Conservation (phyloP, 306 rosid genomes). For the Crataegus laevigata region DNA sequence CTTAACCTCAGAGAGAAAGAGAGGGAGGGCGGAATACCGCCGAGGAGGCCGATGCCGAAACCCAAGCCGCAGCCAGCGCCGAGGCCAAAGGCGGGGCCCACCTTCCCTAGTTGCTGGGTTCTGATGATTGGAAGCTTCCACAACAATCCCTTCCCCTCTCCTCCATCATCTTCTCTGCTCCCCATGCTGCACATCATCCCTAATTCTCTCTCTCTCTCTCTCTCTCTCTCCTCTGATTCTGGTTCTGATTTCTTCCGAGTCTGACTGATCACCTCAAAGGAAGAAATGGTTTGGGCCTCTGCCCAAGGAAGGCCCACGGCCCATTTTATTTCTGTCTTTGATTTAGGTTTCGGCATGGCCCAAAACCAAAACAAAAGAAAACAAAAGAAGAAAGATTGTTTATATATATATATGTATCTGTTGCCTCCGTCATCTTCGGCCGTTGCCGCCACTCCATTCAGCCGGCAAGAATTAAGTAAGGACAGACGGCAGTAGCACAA, state of each 20-base stretch:
- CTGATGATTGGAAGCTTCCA: conserved; percentile 73
- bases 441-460: not conserved
- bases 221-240: not conserved
- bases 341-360: too few relatives aligned
- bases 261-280: not conserved
- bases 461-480: not conserved
- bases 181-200: not conserved
- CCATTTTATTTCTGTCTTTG: not conserved
- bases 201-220: not conserved
- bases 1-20: not conserved
- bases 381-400: too few relatives aligned
- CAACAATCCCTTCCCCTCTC: conserved; percentile 45
- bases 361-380: too few relatives aligned
- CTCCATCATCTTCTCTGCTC: conserved; percentile 1
- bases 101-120: conserved; percentile 46
- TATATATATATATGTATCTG: too few relatives aligned
- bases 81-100: conserved; percentile 81
- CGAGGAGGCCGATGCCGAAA: conserved; percentile 77
- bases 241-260: not conserved
- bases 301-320: not conserved
- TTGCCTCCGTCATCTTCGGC: not conserved
- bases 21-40: conserved; percentile 32
- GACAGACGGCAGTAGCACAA: not conserved
- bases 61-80: conserved; percentile 90
- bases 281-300: not conserved